phyloP scores from a whole-genome alignment of 306 rosid species.

The Geum urbanum region DNA sequence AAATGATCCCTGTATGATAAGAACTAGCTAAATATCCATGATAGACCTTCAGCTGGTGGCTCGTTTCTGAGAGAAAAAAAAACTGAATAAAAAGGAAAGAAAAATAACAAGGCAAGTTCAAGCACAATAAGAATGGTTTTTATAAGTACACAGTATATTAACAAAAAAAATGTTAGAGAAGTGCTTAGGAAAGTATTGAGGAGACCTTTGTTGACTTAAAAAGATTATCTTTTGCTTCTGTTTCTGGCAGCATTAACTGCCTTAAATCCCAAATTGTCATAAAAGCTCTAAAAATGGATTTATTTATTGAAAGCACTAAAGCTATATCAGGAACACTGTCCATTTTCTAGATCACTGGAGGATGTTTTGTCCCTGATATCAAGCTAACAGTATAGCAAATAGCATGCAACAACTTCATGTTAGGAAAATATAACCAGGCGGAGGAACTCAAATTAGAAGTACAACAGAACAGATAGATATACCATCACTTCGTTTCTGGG shows the following conservation, averaged over 20 bases:
- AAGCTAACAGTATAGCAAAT: not conserved
- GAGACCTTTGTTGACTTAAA: not conserved
- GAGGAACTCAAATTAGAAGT: slow-evolving; percentile 8
- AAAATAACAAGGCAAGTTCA: not conserved
- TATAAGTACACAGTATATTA: not conserved
- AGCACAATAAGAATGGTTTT: not conserved
- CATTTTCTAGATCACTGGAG: not conserved
- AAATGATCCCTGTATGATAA: slow-evolving; percentile 84
- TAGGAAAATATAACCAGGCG: not conserved
- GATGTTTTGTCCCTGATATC: not conserved
- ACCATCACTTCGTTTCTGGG: slow-evolving; percentile 48
- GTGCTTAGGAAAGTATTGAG: not conserved
- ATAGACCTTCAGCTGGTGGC: slow-evolving; percentile 53
- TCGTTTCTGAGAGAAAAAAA: slow-evolving; percentile 40
- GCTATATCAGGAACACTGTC: not conserved
- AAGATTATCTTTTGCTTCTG: not conserved
- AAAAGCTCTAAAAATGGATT: not conserved
- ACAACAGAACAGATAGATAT: not conserved
- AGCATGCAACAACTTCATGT: not conserved
- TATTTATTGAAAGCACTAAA: not conserved
- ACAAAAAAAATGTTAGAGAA: not conserved
- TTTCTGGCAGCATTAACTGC: too few relatives aligned
- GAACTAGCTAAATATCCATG: slow-evolving; percentile 89
- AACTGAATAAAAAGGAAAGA: slow-evolving; percentile 6
- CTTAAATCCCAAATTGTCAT: too few relatives aligned